Conservation (phyloP, 225 moss, liverwort and hornwort genomes). For the Antitrichia curtipendula region DNA sequence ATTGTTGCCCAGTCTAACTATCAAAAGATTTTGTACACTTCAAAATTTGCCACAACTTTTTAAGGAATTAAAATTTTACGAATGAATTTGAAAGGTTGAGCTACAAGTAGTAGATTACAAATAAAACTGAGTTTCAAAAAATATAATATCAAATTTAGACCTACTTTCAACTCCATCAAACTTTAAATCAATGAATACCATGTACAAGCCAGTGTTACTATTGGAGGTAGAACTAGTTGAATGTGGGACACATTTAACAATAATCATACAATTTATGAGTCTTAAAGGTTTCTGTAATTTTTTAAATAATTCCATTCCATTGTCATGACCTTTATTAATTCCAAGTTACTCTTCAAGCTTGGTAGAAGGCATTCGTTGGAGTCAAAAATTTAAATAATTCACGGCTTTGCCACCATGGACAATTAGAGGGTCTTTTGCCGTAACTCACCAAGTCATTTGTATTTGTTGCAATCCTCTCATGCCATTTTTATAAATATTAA, state of each 20-base stretch:
- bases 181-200: background rate
- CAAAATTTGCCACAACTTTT: background rate
- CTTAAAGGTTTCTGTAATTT: background rate
- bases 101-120: no score
- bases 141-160: background rate
- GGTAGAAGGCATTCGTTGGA: accelerated
- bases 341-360: background rate
- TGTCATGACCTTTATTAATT: background rate
- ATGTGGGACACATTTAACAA: background rate
- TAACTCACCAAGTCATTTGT: no score
- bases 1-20: background rate
- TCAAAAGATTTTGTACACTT: background rate
- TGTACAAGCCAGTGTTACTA: background rate
- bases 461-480: background rate
- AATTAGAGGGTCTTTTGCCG: background rate
- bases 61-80: background rate
- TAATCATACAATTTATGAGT: background rate
- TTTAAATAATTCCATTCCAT: background rate
- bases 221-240: accelerated
- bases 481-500: background rate
- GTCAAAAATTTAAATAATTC: accelerated
- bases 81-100: background rate
- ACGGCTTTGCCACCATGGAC: background rate
- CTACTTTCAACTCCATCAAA: background rate
- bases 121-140: background rate